Evolutionary conservation across 768 basidiomycete species (phyloP), one percentile per base, ranked within the genome.

Genomic region (Calvatia gigantea): DNA sequence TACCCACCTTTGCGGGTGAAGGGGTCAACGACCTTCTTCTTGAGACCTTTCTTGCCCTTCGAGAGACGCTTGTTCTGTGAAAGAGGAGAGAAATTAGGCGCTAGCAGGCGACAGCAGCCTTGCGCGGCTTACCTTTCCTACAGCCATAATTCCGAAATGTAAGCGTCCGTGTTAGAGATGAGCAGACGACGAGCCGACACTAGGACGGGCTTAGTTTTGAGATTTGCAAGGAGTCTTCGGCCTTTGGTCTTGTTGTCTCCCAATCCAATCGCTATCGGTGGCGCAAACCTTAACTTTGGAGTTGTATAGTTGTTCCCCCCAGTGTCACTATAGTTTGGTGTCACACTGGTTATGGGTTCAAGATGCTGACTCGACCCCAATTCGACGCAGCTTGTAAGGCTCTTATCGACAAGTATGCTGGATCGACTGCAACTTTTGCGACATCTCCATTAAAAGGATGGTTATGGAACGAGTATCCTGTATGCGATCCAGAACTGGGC

Each of bases 11-110:
- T 99, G 81, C 97, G 88, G 63, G 96, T 88, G 89, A 99, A 97
- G 61, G 97, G 94, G 84, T 99, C 97, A 61, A 99, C 94, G 72
- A 97, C 94, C 87, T 98, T 97, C 82, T 98, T 99, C 94, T 99
- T 99, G 82, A 98, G 87, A 73, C 93, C 94, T 81, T 95, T 95
- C 85, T 95, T 95, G 67, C 94, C 94, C 80, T 97, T 97, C 47
- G 94, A 94, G 65, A 95, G 84, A 71, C 94, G 87, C 79, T 99
- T 99, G 81, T 98, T 98, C 92, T 98, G 63, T 12, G 46, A 39
- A 15, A 33, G 37, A 25, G 12, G 28, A 35, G 54, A 43, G 51
- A 42, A 54, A 19, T 21, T 33, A 27, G 31, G 29, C 37, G 42
- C 19, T 39, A 54, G 39, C 59, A 35, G 43, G 54, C 29, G 23